A percentile compares a stretch with the other conserved stretches of the same genome.
These are phyloP conservation scores for Penicillium lividum DNA, from an alignment of 495 filamentous ascomycete species.

Conservation along the genomic window DNA sequence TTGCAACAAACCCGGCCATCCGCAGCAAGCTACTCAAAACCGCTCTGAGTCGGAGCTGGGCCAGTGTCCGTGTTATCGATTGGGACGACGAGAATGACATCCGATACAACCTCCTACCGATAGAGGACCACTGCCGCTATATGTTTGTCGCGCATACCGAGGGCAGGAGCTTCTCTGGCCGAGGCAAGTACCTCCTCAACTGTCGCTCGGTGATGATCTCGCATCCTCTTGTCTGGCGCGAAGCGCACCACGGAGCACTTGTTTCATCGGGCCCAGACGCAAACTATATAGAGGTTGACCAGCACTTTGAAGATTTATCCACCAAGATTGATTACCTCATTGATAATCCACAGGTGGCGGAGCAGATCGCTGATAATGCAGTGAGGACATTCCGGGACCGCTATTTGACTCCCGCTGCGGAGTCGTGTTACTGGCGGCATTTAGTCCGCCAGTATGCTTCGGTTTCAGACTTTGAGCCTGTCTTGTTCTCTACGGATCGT, in stretches of 20 bases:
- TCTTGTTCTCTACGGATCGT: constrained; percentile 26
- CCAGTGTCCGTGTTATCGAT: constrained; percentile 50
- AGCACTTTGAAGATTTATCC: constrained; percentile 56
- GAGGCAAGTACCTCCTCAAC: constrained; percentile 60
- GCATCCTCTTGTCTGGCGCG: constrained; percentile 41
- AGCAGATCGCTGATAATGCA: constrained; percentile 57
- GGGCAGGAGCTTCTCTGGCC: constrained; percentile 58
- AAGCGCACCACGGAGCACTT: constrained; percentile 43
- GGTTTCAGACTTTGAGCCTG: constrained; percentile 45
- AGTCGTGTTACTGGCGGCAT: constrained; percentile 61
- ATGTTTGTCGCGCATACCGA: constrained; percentile 61
- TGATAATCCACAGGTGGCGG: constrained; percentile 48
- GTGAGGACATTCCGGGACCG: constrained; percentile 57
- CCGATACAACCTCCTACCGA: constrained; percentile 41
- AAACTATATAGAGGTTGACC: constrained; percentile 59
- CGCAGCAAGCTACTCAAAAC: constrained; percentile 50
- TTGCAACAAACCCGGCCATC: constrained; percentile 38
- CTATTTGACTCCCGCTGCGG: constrained; percentile 61
- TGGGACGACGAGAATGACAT: constrained; percentile 46
- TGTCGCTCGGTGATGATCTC: constrained; percentile 59
- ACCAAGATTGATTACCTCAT: constrained; percentile 53
- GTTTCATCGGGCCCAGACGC: constrained; percentile 52
- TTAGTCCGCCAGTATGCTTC: constrained; percentile 51
- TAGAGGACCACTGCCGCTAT: constrained; percentile 62
- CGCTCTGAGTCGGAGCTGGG: constrained; percentile 49